A percentile compares a stretch with the other conserved stretches of the same genome.
phyloP scores from a whole-genome alignment of 2,329 filamentous ascomycete species.

The Zasmidium cellare region DNA sequence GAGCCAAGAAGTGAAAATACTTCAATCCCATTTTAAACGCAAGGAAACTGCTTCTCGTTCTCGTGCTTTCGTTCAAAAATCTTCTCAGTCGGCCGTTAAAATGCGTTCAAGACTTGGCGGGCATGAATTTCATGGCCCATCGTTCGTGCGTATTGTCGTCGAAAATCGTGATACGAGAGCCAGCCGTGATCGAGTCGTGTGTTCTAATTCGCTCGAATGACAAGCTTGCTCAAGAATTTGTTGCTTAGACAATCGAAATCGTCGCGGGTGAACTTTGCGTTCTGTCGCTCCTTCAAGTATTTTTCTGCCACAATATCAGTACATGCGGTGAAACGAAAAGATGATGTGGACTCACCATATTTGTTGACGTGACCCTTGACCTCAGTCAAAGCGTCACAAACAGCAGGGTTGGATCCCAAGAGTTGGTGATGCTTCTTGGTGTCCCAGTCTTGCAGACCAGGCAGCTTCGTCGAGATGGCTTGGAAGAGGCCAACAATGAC shows the following conservation, averaged over 20 bases:
- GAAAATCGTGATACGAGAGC: constrained; percentile 2
- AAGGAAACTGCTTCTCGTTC: constrained; percentile 20
- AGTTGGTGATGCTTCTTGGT: constrained; percentile 86
- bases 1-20: constrained; percentile 10
- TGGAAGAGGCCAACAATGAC: constrained; percentile 97
- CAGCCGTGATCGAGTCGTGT: not conserved
- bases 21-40: not conserved
- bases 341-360: constrained; percentile 73
- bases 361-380: constrained; percentile 88
- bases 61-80: constrained; percentile 14
- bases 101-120: constrained; percentile 6
- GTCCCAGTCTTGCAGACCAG: constrained; percentile 91
- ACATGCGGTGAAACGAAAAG: not conserved
- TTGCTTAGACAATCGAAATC: constrained; percentile 96
- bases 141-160: constrained; percentile 2
- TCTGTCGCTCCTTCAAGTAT: constrained; percentile 77
- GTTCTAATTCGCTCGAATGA: constrained; percentile 84
- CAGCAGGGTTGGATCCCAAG: constrained; percentile 84
- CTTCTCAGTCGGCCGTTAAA: constrained; percentile 6
- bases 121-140: constrained; percentile 1
- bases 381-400: constrained; percentile 95
- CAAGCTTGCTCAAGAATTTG: constrained; percentile 94
- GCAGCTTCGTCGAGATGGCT: constrained; percentile 95
- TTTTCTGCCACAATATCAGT: constrained; percentile 60
- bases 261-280: constrained; percentile 78